Evolutionary conservation across 352 stramenopile species (phyloP), one percentile per base, ranked within the genome.

Genomic region (Pythium grandisporangium): DNA sequence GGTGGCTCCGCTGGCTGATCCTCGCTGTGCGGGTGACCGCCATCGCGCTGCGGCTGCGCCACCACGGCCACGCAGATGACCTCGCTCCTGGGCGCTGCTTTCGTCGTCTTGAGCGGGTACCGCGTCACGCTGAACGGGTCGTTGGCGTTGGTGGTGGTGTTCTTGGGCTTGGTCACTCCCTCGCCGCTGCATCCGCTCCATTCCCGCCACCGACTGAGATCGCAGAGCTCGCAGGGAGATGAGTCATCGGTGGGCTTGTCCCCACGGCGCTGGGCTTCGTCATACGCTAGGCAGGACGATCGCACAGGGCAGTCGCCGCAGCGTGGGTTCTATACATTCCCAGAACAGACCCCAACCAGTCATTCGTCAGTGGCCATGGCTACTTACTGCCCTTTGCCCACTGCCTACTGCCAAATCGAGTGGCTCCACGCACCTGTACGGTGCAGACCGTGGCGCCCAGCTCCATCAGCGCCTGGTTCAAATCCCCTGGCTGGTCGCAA

Each of bases 401-500:
- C n/a, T n/a, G n/a, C n/a, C n/a, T n/a, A n/a, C n/a, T n/a, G n/a
- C n/a, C n/a, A n/a, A n/a, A n/a, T 20, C 13, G 33, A 10, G 8
- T 38, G 7, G 11, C 19, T 16, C 21, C 5, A 34, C 41, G 16
- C 24, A 87, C 76, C 70, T 93, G 81, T 22, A 84, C 65, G 14
- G 77, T 90, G 55, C 81, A 99, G 30, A 98, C 80, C 2, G 95
- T 98, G 1, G 96, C 96, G 24, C 96, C 96, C 11, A 99, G 71
- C 63, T 99, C 96, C 96, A 99, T 99, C 6, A 99, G 48, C 5
- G 95, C 95, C 66, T 99, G 96, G 61, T 99, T 99, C 19, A 98
- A 65, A 37, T 91, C 76, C 7, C 95, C 95, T n/a, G 86, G 90
- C 17, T 62, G 64, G 42, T 82, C 60, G 36, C 74, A 89, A 7